Evolutionary conservation across 306 rosid genomes (phyloP).

Genomic region (Crotalaria pallida): DNA sequence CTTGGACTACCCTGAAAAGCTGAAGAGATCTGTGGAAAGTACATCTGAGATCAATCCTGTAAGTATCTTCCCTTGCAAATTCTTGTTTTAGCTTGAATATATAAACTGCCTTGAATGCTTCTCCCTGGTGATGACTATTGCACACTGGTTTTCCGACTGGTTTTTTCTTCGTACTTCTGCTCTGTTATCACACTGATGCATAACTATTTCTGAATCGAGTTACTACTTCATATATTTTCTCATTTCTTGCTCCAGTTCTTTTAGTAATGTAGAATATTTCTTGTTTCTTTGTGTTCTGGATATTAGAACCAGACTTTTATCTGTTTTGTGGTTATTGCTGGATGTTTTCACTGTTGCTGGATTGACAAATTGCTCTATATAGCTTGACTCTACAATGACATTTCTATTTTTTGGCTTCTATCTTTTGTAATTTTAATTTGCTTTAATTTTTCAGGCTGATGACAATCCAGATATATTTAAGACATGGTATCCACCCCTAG

Average conservation of each 20-base stretch:
- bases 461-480: constrained; percentile 64
- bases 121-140: neutral
- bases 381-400: constrained; percentile 6
- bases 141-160: neutral
- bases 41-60: constrained; percentile 62
- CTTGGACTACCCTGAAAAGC: constrained; percentile 95
- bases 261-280: constrained; percentile 3
- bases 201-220: too few species aligned
- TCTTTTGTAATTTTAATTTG: constrained; percentile 9
- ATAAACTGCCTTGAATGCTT: neutral
- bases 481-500: constrained; percentile 93
- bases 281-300: neutral
- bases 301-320: neutral
- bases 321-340: constrained; percentile 7
- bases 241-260: neutral
- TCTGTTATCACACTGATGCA: too few species aligned
- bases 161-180: too few species aligned
- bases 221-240: too few species aligned
- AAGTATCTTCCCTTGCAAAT: constrained; percentile 28
- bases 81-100: neutral
- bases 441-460: constrained; percentile 54
- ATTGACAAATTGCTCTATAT: neutral
- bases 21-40: constrained; percentile 55
- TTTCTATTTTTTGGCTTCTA: neutral
- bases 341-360: constrained; percentile 3